Conservation (phyloP, 2,329 filamentous ascomycete species). For the Tolypocladium guangdongense region DNA sequence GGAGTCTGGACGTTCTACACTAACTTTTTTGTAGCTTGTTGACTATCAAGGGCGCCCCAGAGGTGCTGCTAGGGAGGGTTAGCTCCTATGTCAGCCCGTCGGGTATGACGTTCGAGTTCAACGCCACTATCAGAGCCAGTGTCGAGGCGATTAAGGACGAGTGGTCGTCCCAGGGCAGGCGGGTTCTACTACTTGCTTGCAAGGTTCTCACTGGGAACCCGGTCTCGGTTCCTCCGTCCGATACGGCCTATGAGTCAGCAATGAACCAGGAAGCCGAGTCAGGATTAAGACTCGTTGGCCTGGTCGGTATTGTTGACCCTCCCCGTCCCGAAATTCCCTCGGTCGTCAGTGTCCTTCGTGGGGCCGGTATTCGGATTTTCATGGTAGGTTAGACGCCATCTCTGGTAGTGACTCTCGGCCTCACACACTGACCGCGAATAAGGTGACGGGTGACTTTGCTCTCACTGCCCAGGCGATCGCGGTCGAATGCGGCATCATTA, state of each 20-base stretch:
- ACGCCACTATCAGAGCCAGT: conserved; percentile 27
- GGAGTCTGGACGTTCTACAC: too few species aligned
- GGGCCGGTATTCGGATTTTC: conserved; percentile 63
- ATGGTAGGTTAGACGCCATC: conserved; percentile 41
- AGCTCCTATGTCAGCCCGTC: conserved; percentile 42
- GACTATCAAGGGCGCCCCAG: conserved; percentile 69
- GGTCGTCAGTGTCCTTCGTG: conserved; percentile 53
- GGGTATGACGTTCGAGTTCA: conserved; percentile 42
- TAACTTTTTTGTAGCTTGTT: conserved; percentile 33
- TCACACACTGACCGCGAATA: background rate
- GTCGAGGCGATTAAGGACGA: conserved; percentile 52
- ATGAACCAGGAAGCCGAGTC: conserved; percentile 41
- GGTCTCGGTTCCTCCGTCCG: conserved; percentile 28
- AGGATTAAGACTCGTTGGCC: conserved; percentile 57
- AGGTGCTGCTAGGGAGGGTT: conserved; percentile 58
- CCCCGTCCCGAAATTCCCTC: conserved; percentile 61
- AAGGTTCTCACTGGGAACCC: conserved; percentile 38
- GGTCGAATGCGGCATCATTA: conserved; percentile 60
- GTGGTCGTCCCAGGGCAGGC: conserved; percentile 58
- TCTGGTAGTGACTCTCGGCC: background rate
- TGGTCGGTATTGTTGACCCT: conserved; percentile 70
- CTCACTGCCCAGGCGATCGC: conserved; percentile 69
- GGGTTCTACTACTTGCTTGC: conserved; percentile 57
- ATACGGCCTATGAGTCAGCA: conserved; percentile 40
- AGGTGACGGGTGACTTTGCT: conserved; percentile 67